These are phyloP conservation scores for Saccharum officinarum DNA, from an alignment of 176 grass and related monocot genomes.

Conservation along the genomic window DNA sequence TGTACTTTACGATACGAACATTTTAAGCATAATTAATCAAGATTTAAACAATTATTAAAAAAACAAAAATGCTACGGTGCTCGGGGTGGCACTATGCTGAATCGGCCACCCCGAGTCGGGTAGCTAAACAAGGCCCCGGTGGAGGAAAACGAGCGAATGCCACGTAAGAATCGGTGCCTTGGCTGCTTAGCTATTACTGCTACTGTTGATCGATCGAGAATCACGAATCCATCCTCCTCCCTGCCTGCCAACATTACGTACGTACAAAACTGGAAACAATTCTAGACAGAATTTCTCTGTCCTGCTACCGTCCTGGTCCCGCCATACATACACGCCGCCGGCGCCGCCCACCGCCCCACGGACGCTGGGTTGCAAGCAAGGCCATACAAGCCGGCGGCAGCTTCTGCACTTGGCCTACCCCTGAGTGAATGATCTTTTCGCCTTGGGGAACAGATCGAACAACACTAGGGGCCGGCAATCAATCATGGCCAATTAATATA, in stretches of 20 bases:
- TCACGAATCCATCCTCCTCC: neutral
- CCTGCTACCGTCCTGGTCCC: neutral
- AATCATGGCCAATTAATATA: neutral
- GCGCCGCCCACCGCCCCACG: neutral
- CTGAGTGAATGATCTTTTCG: neutral
- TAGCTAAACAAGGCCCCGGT: no score
- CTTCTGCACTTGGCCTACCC: neutral
- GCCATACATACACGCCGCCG: conserved; percentile 24
- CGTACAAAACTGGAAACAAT: conserved; percentile 43
- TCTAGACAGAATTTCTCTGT: neutral
- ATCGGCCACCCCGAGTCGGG: no score
- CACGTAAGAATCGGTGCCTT: neutral
- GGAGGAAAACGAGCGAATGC: neutral
- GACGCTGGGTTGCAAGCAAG: neutral
- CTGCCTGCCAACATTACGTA: conserved; percentile 1
- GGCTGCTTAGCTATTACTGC: neutral
- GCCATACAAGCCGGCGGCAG: neutral
- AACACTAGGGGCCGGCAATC: neutral
- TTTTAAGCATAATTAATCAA: no score
- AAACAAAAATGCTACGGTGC: no score
- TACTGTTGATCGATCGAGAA: neutral
- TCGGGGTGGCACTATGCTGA: no score
- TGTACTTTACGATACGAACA: no score
- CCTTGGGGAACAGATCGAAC: neutral
- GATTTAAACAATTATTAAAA: no score